phyloP scores from a whole-genome alignment of 2,329 filamentous ascomycete species.

The Stagonosporopsis rhizophila region DNA sequence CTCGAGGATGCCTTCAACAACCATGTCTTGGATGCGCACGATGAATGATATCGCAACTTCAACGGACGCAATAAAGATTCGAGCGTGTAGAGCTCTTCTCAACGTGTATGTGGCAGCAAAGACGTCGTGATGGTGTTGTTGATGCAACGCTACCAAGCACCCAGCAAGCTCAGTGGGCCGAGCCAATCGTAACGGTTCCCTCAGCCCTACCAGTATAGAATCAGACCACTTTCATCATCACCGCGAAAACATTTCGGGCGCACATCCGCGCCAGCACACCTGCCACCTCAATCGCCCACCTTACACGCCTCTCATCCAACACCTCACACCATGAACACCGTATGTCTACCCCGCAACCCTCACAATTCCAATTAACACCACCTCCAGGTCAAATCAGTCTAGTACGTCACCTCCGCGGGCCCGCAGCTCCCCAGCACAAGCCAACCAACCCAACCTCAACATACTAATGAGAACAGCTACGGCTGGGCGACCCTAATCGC shows the following conservation, averaged over 20 bases:
- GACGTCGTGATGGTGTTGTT: neutral
- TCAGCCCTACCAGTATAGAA: constrained; percentile 20
- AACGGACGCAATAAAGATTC: neutral
- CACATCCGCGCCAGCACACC: neutral
- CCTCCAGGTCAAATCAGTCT: constrained; percentile 64
- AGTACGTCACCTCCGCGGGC: constrained; percentile 54
- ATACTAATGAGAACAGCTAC: constrained; percentile 63
- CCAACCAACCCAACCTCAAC: neutral
- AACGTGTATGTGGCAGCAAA: neutral
- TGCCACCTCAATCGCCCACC: neutral
- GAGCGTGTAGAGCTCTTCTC: neutral
- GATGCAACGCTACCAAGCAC: neutral
- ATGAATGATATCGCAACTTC: neutral
- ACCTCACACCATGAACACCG: constrained; percentile 58
- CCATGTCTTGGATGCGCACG: neutral
- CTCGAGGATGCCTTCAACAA: neutral
- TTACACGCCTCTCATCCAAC: neutral
- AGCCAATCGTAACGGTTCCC: constrained; percentile 25
- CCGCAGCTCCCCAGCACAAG: neutral
- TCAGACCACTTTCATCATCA: constrained; percentile 44
- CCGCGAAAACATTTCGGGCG: constrained; percentile 27
- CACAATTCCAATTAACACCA: constrained; percentile 22
- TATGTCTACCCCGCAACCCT: constrained; percentile 40
- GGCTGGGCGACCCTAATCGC: constrained; percentile 89
- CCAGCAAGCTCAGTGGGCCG: neutral